phyloP scores from a whole-genome alignment of 192 early-diverging fungal genomes.

The Spizellomyces punctatus region DNA sequence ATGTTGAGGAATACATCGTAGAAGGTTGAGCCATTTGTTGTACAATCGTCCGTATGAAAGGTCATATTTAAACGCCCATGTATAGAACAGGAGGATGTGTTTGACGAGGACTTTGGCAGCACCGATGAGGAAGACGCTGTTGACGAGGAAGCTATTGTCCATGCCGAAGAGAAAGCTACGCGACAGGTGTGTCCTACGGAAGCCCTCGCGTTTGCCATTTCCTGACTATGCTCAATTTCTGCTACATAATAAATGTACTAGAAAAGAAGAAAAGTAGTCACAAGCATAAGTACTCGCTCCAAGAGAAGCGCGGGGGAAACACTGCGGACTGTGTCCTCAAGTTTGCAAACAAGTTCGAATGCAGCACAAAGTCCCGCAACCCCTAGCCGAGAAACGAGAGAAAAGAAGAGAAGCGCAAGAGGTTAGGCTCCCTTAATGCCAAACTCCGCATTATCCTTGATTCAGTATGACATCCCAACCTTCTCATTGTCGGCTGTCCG shows the following conservation, averaged over 20 bases:
- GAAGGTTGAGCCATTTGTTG: conserved; percentile 4
- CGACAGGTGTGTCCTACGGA: neutral
- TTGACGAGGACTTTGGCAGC: conserved; percentile 35
- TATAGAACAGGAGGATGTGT: conserved; percentile 35
- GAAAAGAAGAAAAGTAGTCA: neutral
- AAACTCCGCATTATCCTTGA: too few species aligned
- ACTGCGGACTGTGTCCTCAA: too few species aligned
- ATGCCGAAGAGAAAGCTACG: conserved; percentile 22
- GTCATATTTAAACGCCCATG: neutral
- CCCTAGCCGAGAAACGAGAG: too few species aligned
- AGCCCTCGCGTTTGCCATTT: neutral
- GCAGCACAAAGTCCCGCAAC: too few species aligned
- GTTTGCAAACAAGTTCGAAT: too few species aligned
- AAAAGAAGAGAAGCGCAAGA: too few species aligned
- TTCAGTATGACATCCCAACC: too few species aligned
- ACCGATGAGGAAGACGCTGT: conserved; percentile 32
- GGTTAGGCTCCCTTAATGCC: too few species aligned
- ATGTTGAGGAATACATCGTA: conserved; percentile 32
- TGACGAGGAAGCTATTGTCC: conserved; percentile 29
- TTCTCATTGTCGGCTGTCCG: too few species aligned
- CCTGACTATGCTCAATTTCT: too few species aligned
- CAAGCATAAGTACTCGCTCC: neutral
- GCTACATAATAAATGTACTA: neutral
- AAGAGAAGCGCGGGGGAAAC: too few species aligned
- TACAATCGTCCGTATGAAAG: neutral